phyloP scores from a whole-genome alignment of 768 basidiomycete species.

The Boletus tylopilopsis region DNA sequence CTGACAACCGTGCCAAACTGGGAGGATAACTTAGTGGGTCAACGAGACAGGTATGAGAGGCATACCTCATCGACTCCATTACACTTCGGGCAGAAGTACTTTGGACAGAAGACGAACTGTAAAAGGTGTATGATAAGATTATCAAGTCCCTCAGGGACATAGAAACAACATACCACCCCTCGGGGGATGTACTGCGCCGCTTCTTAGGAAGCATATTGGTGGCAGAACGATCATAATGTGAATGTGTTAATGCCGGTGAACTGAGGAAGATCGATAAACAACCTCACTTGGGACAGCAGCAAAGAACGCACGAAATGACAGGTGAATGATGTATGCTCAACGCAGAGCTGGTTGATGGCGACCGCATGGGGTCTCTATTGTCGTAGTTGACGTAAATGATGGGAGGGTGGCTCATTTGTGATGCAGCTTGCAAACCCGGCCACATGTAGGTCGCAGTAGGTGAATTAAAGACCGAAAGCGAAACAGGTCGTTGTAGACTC shows the following conservation, averaged over 20 bases:
- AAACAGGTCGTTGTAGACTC: conserved; percentile 30
- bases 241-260: conserved; percentile 27
- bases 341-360: conserved; percentile 29
- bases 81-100: conserved; percentile 15
- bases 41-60: neutral
- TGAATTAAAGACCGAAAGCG: conserved; percentile 41
- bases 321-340: conserved; percentile 30
- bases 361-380: conserved; percentile 31
- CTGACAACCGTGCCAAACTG: conserved; percentile 24
- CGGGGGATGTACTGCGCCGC: conserved; percentile 32
- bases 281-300: conserved; percentile 7
- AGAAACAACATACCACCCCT: conserved; percentile 21
- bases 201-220: conserved; percentile 31
- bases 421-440: conserved; percentile 44
- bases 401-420: conserved; percentile 39
- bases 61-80: conserved; percentile 29
- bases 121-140: conserved; percentile 10
- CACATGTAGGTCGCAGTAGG: conserved; percentile 45
- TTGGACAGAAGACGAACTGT: conserved; percentile 15
- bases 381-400: conserved; percentile 37
- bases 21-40: conserved; percentile 8
- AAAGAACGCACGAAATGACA: conserved; percentile 28
- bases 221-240: conserved; percentile 25
- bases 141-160: neutral
- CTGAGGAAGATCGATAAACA: conserved; percentile 19